Evolutionary conservation across 1,284 basidiomycete species (phyloP), one percentile per base, ranked within the genome.

Genomic region (Anthracocystis setariae): DNA sequence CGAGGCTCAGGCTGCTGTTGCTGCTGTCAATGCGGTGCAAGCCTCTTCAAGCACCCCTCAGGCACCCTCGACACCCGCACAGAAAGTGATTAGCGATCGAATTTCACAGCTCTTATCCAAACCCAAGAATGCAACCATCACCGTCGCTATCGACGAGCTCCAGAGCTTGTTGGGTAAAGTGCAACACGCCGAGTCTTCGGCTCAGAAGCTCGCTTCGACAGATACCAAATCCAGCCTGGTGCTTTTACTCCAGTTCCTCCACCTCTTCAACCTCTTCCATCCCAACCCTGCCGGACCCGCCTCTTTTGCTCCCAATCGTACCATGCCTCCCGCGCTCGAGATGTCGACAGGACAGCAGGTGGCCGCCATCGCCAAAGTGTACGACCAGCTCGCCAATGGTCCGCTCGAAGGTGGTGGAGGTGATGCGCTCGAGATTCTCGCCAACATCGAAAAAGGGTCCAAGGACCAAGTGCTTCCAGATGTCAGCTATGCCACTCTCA

Each of bases 171-270:
- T 70, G 12, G 39, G 23, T 35, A 63, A 56, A 12, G 67, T 70
- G 12, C 48, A 65, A n/a, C 21, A 52, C 4, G 67, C 46, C 5
- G 64, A 58, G 45, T 46, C 46, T 23, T n/a, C 32, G 3, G 45
- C 46, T 8, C 21, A 27, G 25, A 25, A 49, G 23, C 21, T 37
- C 4, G 38, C 24, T 33, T 49, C 50, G 18, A 38, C 47, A 24
- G 44, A 57, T 15, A 51, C 47, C 43, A 71, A 72, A 24, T 35
- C 53, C 4, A 54, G 50, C 7, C 44, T 74, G 23, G 54, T 67
- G 24, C 52, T 74, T 15, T 27, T 74, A 46, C 65, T 74, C 21
- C 73, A 74, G 21, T 74, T 74, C 64, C 49, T 74, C 15, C 73
- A 74, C 49, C 68, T 74, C 46, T 72, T 69, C 49, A 61, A 64